Percentiles rank a stretch among this genome's conserved stretches.
Evolutionary conservation across 129 eudicot genomes (phyloP).

Genomic region (Dittrichia graveolens): DNA sequence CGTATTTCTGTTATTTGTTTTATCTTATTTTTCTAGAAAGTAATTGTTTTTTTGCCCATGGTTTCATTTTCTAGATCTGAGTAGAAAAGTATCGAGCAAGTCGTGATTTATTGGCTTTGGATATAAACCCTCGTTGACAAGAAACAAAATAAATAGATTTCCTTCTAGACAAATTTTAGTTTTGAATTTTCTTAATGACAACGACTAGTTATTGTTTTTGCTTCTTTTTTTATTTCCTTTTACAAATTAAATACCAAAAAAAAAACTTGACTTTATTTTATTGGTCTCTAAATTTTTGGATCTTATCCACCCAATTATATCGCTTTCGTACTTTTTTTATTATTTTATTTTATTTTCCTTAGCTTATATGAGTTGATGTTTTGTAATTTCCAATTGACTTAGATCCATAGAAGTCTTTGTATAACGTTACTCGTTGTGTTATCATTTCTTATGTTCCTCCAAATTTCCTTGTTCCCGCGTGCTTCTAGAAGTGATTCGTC

Average conservation of each 20-base stretch:
- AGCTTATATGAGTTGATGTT: constrained; percentile 5
- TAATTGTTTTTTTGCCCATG: background rate
- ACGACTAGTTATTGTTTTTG: background rate
- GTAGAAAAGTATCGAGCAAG: constrained; percentile 24
- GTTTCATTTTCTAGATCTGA: constrained; percentile 1
- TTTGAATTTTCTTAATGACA: constrained; percentile 20
- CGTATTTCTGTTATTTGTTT: too few species aligned
- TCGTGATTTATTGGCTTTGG: background rate
- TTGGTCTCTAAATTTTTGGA: constrained; percentile 24
- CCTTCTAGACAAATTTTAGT: background rate
- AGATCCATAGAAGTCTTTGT: background rate
- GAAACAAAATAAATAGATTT: background rate
- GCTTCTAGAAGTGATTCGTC: constrained; percentile 10
- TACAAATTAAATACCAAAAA: background rate
- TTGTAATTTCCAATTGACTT: constrained; percentile 12
- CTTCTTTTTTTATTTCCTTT: background rate
- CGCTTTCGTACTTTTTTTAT: constrained; percentile 6
- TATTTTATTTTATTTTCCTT: background rate
- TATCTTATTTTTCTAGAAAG: constrained; percentile 2
- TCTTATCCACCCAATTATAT: constrained; percentile 16
- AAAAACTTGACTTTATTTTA: constrained; percentile 1
- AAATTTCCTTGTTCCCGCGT: background rate
- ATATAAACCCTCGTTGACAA: constrained; percentile 10
- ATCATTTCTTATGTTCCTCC: background rate
- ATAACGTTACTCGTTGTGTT: background rate